Evolutionary conservation across 495 filamentous ascomycete genomes (phyloP).

Genomic region (Podospora appendiculata): DNA sequence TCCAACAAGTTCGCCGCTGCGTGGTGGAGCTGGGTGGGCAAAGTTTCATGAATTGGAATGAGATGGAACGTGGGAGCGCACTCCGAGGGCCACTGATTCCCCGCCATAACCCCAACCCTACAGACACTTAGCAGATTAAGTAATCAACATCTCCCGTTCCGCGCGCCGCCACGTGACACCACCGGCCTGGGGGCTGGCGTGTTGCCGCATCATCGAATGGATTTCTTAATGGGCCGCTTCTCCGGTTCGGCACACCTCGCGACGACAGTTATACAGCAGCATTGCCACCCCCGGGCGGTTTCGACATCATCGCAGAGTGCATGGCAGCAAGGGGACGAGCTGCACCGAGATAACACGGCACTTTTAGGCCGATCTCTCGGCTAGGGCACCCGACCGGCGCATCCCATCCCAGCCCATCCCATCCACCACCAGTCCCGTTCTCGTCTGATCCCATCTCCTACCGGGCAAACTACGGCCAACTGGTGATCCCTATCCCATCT

Average conservation of each 20-base stretch:
- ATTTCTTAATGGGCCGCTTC: background rate
- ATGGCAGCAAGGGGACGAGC: slow-evolving; percentile 7
- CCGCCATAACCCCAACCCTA: no score
- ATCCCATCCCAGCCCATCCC: background rate
- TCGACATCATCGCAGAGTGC: slow-evolving; percentile 1
- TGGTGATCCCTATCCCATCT: no score
- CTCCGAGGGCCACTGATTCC: no score
- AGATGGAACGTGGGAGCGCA: no score
- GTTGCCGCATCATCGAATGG: background rate
- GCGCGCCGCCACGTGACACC: no score
- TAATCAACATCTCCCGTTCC: background rate
- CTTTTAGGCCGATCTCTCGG: background rate
- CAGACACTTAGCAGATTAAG: no score
- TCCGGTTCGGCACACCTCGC: no score
- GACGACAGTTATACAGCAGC: background rate
- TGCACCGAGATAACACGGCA: slow-evolving; percentile 10
- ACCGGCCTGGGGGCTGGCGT: no score
- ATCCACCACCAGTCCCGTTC: background rate
- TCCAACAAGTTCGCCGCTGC: no score
- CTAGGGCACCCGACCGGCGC: background rate
- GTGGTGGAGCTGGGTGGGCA: no score
- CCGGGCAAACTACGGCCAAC: no score
- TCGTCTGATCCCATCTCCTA: background rate
- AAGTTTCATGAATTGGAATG: no score
- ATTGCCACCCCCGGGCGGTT: background rate